phyloP scores from a whole-genome alignment of 352 stramenopile species.

The Pythium volutum region DNA sequence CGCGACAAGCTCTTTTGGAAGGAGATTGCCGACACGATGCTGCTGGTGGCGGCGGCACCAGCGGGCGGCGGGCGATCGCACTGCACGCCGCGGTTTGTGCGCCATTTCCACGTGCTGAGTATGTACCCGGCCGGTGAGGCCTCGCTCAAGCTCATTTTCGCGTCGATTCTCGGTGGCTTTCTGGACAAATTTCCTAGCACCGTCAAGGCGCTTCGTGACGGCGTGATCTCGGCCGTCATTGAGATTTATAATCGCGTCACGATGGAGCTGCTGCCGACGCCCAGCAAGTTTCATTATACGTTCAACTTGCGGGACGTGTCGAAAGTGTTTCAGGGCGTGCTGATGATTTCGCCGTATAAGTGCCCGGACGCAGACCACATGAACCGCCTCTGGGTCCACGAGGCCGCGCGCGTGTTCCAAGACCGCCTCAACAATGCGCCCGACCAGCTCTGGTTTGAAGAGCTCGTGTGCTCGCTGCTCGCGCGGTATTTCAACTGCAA shows the following conservation, averaged over 20 bases:
- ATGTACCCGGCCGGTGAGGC: constrained; percentile 87
- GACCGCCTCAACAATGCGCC: constrained; percentile 88
- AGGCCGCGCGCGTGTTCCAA: constrained; percentile 91
- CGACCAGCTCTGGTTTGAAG: constrained; percentile 91
- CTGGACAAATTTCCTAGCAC: constrained; percentile 84
- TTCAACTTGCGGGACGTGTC: constrained; percentile 96
- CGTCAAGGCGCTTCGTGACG: constrained; percentile 77
- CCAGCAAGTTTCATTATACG: constrained; percentile 92
- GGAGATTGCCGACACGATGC: constrained; percentile 91
- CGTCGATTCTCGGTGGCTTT: constrained; percentile 92
- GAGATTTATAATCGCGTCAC: constrained; percentile 94
- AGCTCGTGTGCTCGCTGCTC: constrained; percentile 83
- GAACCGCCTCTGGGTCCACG: constrained; percentile 91
- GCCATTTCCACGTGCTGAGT: constrained; percentile 95
- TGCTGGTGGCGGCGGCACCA: constrained; percentile 88
- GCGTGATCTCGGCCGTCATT: constrained; percentile 88
- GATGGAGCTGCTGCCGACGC: constrained; percentile 90
- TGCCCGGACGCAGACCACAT: constrained; percentile 84
- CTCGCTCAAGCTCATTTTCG: constrained; percentile 92
- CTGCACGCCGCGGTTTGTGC: constrained; percentile 91
- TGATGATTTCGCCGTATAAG: constrained; percentile 90
- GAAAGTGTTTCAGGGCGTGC: constrained; percentile 95
- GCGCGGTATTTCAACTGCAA: constrained; percentile 71
- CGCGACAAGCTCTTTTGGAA: constrained; percentile 97
- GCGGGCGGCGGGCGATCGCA: constrained; percentile 85